Percentiles rank a stretch among this genome's conserved stretches.
phyloP scores from a whole-genome alignment of 352 stramenopile species.

The Blastocystis sp. region DNA sequence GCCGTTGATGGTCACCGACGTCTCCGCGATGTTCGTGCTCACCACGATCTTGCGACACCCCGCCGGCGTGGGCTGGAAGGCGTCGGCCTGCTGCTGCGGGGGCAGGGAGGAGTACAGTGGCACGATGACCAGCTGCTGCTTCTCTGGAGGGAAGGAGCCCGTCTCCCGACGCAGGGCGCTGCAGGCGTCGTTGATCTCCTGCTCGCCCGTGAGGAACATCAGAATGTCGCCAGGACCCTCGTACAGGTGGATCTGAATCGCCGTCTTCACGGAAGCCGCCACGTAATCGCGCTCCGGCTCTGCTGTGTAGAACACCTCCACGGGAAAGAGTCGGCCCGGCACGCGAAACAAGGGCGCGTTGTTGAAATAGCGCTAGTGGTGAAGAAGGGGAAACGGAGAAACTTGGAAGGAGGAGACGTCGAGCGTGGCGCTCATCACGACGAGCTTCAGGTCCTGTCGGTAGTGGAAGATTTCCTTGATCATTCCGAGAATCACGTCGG shows the following conservation, averaged over 20 bases:
- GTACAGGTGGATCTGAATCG: conserved; percentile 93
- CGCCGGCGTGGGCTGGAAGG: conserved; percentile 82
- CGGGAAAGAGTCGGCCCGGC: conserved; percentile 94
- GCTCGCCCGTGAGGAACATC: conserved; percentile 96
- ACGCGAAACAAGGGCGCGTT: conserved; percentile 90
- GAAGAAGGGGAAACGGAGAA: conserved; percentile 77
- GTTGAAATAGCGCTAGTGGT: conserved; percentile 87
- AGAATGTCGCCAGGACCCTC: conserved; percentile 95
- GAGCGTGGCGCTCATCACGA: conserved; percentile 98
- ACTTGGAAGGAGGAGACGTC: conserved; percentile 93
- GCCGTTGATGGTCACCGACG: conserved; percentile 97
- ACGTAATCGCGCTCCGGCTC: conserved; percentile 97
- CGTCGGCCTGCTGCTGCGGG: conserved; percentile 86
- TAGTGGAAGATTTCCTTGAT: conserved; percentile 93
- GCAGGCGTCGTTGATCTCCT: conserved; percentile 94
- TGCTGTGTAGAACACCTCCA: conserved; percentile 94
- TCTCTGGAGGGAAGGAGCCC: not conserved
- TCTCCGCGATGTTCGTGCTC: conserved; percentile 98
- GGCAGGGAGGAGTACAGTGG: conserved; percentile 94
- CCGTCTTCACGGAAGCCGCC: conserved; percentile 82
- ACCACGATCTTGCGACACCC: conserved; percentile 82
- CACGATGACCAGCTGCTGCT: not conserved
- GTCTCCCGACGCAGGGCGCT: conserved; percentile 84
- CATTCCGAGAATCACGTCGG: conserved; percentile 95
- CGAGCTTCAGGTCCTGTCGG: conserved; percentile 92